These are phyloP conservation scores for Cladorrhinum sp. DNA, from an alignment of 2,329 filamentous ascomycete species.

Conservation along the genomic window DNA sequence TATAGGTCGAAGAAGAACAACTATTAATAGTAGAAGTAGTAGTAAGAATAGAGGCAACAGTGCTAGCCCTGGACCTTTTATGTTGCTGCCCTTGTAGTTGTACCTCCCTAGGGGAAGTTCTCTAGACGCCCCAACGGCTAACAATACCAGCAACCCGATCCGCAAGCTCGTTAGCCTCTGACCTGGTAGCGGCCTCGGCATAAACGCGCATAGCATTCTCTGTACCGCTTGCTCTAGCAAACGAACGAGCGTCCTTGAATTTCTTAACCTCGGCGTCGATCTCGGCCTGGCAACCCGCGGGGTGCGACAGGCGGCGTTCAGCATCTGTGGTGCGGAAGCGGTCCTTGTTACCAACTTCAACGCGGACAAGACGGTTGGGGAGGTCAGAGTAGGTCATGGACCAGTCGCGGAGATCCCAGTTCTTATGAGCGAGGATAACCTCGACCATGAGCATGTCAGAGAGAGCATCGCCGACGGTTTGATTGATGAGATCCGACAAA, in stretches of 20 bases:
- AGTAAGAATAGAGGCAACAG: neutral
- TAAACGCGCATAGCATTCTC: conserved; percentile 97
- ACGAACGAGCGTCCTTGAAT: conserved; percentile 84
- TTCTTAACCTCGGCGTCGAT: conserved; percentile 88
- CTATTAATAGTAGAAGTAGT: neutral
- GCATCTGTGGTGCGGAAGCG: conserved; percentile 90
- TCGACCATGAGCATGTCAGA: conserved; percentile 96
- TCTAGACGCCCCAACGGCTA: conserved; percentile 50
- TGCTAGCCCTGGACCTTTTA: neutral
- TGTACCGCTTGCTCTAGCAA: conserved; percentile 89
- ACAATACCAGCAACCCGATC: conserved; percentile 77
- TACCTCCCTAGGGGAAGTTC: neutral
- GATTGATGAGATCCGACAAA: conserved; percentile 90
- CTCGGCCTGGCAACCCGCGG: conserved; percentile 73
- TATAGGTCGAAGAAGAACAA: neutral
- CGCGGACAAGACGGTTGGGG: conserved; percentile 90
- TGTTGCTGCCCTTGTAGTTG: neutral
- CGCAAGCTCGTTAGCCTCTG: conserved; percentile 87
- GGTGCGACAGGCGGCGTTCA: conserved; percentile 80
- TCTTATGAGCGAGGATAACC: conserved; percentile 92
- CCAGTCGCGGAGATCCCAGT: conserved; percentile 89
- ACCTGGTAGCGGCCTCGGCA: conserved; percentile 84
- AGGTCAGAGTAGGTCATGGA: conserved; percentile 88
- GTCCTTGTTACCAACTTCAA: conserved; percentile 83
- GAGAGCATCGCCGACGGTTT: conserved; percentile 93